Base-by-base conservation (phyloP, 345 rosid genomes). In the Passiflora organensis region DNA sequence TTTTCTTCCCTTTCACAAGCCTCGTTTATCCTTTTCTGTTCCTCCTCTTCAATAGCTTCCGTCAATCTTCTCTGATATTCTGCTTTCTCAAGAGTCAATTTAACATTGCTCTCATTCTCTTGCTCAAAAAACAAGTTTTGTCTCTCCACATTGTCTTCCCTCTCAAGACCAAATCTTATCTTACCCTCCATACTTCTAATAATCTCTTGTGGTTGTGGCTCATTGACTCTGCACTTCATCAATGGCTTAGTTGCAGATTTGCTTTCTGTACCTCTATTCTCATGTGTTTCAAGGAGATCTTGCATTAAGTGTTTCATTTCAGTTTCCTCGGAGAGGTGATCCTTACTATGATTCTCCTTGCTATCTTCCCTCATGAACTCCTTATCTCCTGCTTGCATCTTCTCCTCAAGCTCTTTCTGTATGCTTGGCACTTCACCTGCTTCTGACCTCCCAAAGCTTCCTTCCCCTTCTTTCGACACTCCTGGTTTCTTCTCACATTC, bases 381-480 rank as follows among this genome's bases (percentile, higher is more conserved):
- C n/a, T 46, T 51, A 75, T 63, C 65, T 79, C 48, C 59, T 78
- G 28, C 60, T 67, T 49, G 44, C 74, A 64, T 71, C 81, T 54
- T 19, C 52, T 55, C 70, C 67, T 65, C 32, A 48, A 64, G 36
- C 63, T 53, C 65, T 32, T 73, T 66, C 58, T 59, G 74, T 71
- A 56, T 60, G 53, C 45, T 60, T 50, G 63, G 41, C 52, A 56
- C 76, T 68, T 71, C 77, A 59, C 57, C 69, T 39, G 56, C 73
- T 65, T 63, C 68, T 43, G 75, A 54, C 32, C 46, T 68, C 60
- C 56, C 63, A 39, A 32, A 48, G 62, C 12, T 55, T 50, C 41
- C 69, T 56, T 54, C 55, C 21, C 18, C 13, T 39, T 58, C 57
- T 61, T 15, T 43, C 42, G 57, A 62, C 55, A 44, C 52, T 47